Evolutionary conservation across 345 rosid species (phyloP), one percentile per base, ranked within the genome.

Genomic region (Eutrema japonicum): DNA sequence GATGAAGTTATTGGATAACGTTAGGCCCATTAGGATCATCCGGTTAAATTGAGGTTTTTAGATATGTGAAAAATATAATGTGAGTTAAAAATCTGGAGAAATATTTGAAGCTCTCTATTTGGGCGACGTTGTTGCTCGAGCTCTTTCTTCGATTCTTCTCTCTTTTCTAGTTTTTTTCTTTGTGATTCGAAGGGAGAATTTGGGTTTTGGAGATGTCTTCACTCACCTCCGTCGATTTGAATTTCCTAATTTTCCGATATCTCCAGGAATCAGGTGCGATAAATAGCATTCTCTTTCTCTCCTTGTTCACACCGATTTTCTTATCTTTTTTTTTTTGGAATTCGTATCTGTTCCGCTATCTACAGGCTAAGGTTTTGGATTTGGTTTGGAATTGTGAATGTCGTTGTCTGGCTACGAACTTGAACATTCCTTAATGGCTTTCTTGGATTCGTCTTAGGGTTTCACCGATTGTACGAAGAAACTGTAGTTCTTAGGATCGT

Each of bases 241-340:
- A 95, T 82, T 92, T 79, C 78, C 92, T 95, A 60, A 86, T 92
- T 64, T 95, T 92, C 77, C 96, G 98, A 22, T 95, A 92, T 77
- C 93, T 95, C 82, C 96, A 88, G 57, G 99, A 95, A 64, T 95
- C 99, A 66, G 98, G 98, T 88, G 70, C 43, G 59, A 10, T 14
- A 6, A 7, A 22, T 33, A 14, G 6, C 36, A 0, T 8, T 64
- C 5, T 63, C 5, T 53, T 55, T 1, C 1, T 42, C 47, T 12
- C 11, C 35, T n/a, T 66, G 3, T 66, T 2, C 43, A 62, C 5
- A 3, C 7, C 38, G 33, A 52, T 10, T 46, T 36, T 37, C 7
- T 4, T 7, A 2, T 22, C 7, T 4, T 7, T 2, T 22, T 1
- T 10, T 2, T 9, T 59, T 47, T 22, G 47, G 51, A 33, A 51